These are phyloP conservation scores for Ampelocalamus luodianensis DNA, from an alignment of 176 grass and related monocot species.

Conservation along the genomic window DNA sequence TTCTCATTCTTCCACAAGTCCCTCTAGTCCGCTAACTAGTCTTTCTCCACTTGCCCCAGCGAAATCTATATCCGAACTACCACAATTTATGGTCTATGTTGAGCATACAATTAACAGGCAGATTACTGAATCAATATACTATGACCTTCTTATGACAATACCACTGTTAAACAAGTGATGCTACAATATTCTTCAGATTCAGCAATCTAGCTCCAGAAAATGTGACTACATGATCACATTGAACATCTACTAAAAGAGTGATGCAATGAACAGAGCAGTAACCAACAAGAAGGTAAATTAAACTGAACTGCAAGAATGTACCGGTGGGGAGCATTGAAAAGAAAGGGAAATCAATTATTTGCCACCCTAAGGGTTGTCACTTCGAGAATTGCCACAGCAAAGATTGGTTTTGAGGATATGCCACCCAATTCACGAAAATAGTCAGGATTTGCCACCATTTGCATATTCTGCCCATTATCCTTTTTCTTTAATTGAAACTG, in stretches of 20 bases:
- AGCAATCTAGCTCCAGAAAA: background rate
- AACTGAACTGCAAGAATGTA: background rate
- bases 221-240: background rate
- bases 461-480: too few relatives aligned
- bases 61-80: constrained; percentile 40
- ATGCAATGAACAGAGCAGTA: background rate
- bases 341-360: too few relatives aligned
- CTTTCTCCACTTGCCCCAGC: constrained; percentile 8
- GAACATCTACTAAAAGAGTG: background rate
- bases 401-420: too few relatives aligned
- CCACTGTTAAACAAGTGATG: background rate
- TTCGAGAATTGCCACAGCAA: too few relatives aligned
- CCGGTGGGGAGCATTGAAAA: background rate
- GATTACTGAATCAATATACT: background rate
- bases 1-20: background rate
- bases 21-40: constrained; percentile 1
- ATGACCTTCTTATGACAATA: background rate
- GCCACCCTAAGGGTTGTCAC: too few relatives aligned
- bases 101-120: background rate
- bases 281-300: background rate
- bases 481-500: too few relatives aligned
- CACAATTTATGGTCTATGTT: constrained; percentile 4
- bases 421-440: too few relatives aligned
- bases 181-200: background rate
- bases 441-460: too few relatives aligned